phyloP scores from a whole-genome alignment of 2,329 filamentous ascomycete species.

The Apiospora phragmitis region DNA sequence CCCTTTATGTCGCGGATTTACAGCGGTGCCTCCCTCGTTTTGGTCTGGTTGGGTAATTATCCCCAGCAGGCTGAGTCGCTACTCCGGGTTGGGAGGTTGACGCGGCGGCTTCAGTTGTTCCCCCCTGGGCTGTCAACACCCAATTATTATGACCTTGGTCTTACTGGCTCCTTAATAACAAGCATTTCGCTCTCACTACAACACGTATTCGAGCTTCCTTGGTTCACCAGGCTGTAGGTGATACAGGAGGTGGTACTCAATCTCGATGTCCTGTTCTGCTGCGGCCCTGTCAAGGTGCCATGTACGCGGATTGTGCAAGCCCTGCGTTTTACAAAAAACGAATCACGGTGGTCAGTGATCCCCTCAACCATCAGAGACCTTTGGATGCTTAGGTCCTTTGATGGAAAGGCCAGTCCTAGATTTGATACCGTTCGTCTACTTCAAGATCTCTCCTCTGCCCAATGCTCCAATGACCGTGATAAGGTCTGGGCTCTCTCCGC shows the following conservation, averaged over 20 bases:
- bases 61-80: neutral
- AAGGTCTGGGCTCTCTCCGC: neutral
- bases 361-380: neutral
- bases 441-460: neutral
- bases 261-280: neutral
- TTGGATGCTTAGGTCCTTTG: neutral
- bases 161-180: neutral
- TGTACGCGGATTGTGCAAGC: neutral
- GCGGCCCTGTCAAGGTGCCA: neutral
- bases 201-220: neutral
- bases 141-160: neutral
- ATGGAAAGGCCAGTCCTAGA: neutral
- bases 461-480: neutral
- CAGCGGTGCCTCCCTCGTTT: neutral
- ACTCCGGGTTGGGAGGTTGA: neutral
- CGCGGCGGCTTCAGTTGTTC: neutral
- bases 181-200: neutral
- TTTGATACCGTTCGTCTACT: neutral
- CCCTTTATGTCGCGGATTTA: neutral
- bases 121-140: neutral
- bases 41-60: neutral
- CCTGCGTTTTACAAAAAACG: neutral
- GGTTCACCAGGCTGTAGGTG: neutral
- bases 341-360: neutral
- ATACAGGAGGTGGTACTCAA: neutral